Evolutionary conservation across 169 alveolate genomes (phyloP).

Genomic region (Hepatocystis sp.): DNA sequence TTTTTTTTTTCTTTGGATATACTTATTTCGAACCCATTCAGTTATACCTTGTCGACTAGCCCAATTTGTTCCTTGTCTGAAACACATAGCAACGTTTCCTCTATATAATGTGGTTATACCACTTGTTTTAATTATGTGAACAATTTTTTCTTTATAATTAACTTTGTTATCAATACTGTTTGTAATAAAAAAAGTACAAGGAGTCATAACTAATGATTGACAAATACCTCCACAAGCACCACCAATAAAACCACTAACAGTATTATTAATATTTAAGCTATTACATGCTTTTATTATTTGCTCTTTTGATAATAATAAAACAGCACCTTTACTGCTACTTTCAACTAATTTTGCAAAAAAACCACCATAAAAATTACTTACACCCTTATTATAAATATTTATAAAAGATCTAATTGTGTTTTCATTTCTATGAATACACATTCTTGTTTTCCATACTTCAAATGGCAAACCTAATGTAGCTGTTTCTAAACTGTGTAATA

Average conservation of each 20-base stretch:
- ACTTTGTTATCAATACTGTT: constrained; percentile 80
- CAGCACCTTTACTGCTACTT: constrained; percentile 83
- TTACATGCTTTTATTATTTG: constrained; percentile 27
- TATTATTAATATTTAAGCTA: constrained; percentile 34
- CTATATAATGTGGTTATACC: constrained; percentile 84
- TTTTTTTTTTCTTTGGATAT: constrained; percentile 23
- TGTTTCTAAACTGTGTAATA: constrained; percentile 83
- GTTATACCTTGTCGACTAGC: constrained; percentile 88
- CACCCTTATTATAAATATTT: constrained; percentile 77
- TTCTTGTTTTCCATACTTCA: constrained; percentile 87
- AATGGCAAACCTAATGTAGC: constrained; percentile 87
- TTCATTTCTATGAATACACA: constrained; percentile 84
- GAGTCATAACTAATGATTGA: constrained; percentile 85
- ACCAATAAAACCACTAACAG: constrained; percentile 81
- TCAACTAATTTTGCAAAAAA: constrained; percentile 80
- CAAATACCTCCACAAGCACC: constrained; percentile 87
- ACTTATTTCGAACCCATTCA: constrained; percentile 75
- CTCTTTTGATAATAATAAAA: constrained; percentile 81
- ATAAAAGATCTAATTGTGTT: constrained; percentile 77
- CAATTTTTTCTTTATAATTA: constrained; percentile 38
- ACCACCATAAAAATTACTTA: constrained; percentile 84
- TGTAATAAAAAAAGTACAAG: constrained; percentile 86
- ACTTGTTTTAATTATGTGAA: constrained; percentile 23
- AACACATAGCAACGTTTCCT: constrained; percentile 84
- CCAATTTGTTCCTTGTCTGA: constrained; percentile 88